Conservation (phyloP, 768 basidiomycete species). For the button mushroom (Agaricus bisporus) region DNA sequence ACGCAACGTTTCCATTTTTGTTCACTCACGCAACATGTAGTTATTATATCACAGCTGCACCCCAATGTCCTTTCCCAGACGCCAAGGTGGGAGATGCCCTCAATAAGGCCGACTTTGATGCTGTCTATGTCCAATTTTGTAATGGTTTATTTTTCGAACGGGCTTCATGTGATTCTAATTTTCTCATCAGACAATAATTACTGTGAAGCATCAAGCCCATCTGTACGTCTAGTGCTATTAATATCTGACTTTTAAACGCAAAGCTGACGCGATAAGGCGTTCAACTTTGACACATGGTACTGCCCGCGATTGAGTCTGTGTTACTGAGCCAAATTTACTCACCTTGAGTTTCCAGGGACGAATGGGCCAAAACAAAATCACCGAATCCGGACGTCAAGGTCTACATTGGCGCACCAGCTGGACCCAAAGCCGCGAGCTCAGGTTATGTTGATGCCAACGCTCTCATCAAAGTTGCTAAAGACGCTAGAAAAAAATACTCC, state of each 20-base stretch:
- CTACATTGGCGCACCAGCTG: conserved; percentile 53
- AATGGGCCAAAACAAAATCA: conserved; percentile 56
- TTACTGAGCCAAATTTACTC: not conserved
- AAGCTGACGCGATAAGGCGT: conserved; percentile 25
- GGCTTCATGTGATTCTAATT: conserved; percentile 4
- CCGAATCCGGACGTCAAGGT: conserved; percentile 53
- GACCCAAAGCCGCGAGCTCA: conserved; percentile 41
- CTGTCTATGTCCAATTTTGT: conserved; percentile 70
- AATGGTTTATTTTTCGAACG: conserved; percentile 13
- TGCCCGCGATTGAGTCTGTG: not conserved
- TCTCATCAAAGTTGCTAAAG: conserved; percentile 34
- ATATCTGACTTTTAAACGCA: conserved; percentile 1
- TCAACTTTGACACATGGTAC: conserved; percentile 46
- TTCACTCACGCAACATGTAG: conserved; percentile 20
- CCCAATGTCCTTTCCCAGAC: conserved; percentile 68
- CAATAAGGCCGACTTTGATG: conserved; percentile 59
- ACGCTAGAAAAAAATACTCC: conserved; percentile 44
- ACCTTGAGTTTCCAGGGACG: conserved; percentile 32
- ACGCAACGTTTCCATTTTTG: not conserved
- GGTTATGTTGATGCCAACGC: conserved; percentile 45
- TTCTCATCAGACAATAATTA: conserved; percentile 44
- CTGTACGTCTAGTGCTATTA: conserved; percentile 20
- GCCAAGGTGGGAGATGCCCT: conserved; percentile 52
- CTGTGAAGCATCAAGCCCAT: conserved; percentile 38
- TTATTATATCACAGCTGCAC: conserved; percentile 59